These are phyloP conservation scores for Escovopsis sp. DNA, from an alignment of 2,329 filamentous ascomycete species.

Conservation along the genomic window DNA sequence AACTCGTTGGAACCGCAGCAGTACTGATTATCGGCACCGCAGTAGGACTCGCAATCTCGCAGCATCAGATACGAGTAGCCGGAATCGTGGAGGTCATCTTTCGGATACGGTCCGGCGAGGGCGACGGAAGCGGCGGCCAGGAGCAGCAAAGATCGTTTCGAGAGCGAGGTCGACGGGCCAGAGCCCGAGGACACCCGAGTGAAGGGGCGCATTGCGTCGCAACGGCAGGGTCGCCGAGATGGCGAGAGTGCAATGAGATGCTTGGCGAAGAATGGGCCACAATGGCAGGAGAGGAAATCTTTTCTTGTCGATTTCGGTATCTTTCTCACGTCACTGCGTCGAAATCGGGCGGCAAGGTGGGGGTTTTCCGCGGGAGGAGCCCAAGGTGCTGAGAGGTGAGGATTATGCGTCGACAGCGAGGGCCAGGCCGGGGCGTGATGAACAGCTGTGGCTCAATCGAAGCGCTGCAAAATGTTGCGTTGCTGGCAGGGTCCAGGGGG, in stretches of 20 bases:
- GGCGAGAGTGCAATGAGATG: not conserved
- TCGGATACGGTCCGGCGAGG: conserved; percentile 34
- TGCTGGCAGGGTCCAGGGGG: too few relatives aligned
- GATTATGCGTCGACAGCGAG: too few relatives aligned
- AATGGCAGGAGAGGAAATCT: not conserved
- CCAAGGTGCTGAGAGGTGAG: too few relatives aligned
- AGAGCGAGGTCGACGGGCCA: not conserved
- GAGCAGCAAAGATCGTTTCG: conserved; percentile 18
- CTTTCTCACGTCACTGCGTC: too few relatives aligned
- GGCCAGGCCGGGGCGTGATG: conserved; percentile 2
- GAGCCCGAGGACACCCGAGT: not conserved
- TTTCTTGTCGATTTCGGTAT: too few relatives aligned
- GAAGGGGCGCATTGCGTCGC: conserved; percentile 5
- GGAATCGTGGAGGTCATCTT: conserved; percentile 31
- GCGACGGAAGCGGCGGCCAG: conserved; percentile 20
- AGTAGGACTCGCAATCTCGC: conserved; percentile 36
- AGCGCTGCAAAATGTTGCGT: conserved; percentile 1
- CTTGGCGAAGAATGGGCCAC: not conserved
- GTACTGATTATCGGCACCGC: conserved; percentile 39
- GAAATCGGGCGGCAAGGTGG: too few relatives aligned
- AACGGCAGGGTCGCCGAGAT: not conserved
- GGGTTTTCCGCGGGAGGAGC: too few relatives aligned
- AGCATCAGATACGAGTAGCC: conserved; percentile 37
- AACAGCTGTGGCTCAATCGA: not conserved
- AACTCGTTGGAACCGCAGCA: conserved; percentile 36